Conservation (phyloP, 805 yeast species). For the Candida sphagnicola region DNA sequence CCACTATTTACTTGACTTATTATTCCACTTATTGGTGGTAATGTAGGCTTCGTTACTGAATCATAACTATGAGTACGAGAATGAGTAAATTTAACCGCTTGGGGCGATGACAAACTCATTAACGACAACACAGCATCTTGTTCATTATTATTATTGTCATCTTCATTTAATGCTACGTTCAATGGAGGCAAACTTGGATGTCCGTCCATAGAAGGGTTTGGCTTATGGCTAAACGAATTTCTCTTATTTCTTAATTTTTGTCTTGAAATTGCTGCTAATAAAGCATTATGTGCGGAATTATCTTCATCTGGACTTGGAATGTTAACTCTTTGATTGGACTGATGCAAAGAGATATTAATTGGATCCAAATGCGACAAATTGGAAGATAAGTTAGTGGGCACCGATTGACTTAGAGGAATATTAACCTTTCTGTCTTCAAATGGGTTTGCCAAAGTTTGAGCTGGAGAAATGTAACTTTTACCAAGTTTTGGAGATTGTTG, state of each 20-base stretch:
- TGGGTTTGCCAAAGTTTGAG: constrained; percentile 1
- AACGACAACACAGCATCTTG: constrained; percentile 55
- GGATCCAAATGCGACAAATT: constrained; percentile 1
- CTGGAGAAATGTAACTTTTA: constrained; percentile 6
- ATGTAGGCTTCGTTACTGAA: constrained; percentile 6
- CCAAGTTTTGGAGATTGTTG: constrained; percentile 29
- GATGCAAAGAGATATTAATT: not conserved
- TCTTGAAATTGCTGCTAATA: constrained; percentile 36
- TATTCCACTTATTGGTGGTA: constrained; percentile 30
- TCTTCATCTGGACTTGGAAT: constrained; percentile 35
- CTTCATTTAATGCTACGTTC: constrained; percentile 20
- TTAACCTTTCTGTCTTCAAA: not conserved
- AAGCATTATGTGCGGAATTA: constrained; percentile 44
- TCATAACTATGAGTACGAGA: constrained; percentile 25
- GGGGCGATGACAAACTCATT: constrained; percentile 54
- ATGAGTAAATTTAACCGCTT: constrained; percentile 24
- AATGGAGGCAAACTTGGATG: constrained; percentile 22
- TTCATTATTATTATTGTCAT: constrained; percentile 29
- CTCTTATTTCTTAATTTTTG: constrained; percentile 18
- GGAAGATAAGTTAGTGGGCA: constrained; percentile 1
- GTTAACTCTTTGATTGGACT: constrained; percentile 4
- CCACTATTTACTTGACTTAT: constrained; percentile 8
- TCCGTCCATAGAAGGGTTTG: not conserved
- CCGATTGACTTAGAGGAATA: not conserved
- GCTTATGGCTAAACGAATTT: constrained; percentile 12